Evolutionary conservation across 257 asterid species (phyloP).

Genomic region (Solanum chilense): DNA sequence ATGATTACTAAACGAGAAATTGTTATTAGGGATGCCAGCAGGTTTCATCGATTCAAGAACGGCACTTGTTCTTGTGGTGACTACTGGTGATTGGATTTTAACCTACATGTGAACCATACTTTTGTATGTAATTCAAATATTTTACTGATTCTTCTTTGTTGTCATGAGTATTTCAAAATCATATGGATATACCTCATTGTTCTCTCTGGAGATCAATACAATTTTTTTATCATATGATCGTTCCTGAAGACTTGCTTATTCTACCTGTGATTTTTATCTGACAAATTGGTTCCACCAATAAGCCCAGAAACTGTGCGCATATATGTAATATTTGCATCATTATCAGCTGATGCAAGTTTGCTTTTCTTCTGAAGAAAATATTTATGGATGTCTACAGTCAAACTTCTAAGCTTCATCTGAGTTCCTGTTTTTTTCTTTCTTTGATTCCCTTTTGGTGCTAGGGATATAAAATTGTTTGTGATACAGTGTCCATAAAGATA

Average conservation of each 20-base stretch:
- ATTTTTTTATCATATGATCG: neutral
- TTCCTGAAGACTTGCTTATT: neutral
- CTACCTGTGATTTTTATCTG: neutral
- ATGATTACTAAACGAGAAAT: slow-evolving; percentile 40
- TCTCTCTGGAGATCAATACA: neutral
- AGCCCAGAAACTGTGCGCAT: neutral
- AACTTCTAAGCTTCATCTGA: neutral
- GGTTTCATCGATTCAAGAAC: slow-evolving; percentile 65
- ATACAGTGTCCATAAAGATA: neutral
- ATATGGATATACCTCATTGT: neutral
- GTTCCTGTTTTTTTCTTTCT: neutral
- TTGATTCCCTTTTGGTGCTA: neutral
- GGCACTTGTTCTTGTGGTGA: slow-evolving; percentile 81
- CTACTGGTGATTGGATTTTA: slow-evolving; percentile 49
- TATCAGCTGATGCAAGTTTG: neutral
- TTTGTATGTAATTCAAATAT: neutral
- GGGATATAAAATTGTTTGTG: neutral
- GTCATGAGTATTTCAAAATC: neutral
- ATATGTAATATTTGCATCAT: neutral
- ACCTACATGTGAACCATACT: neutral
- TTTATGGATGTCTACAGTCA: neutral
- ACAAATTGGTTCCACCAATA: neutral
- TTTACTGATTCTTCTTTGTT: neutral
- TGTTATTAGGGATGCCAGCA: slow-evolving; percentile 66
- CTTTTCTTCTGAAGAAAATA: neutral